Evolutionary conservation across 345 rosid species (phyloP).

Genomic region (Acer saccharum): DNA sequence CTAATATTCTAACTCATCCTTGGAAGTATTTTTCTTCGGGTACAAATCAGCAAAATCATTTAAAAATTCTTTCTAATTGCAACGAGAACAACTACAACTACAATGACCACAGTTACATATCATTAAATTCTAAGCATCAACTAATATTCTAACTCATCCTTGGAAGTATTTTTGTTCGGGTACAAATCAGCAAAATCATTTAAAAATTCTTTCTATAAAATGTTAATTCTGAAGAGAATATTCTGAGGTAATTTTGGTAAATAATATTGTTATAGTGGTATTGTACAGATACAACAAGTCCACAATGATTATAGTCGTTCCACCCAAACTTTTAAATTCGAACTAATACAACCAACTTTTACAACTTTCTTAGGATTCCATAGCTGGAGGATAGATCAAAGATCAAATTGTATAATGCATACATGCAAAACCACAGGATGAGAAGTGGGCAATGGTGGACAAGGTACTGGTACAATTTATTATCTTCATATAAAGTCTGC

Average conservation of each 20-base stretch:
- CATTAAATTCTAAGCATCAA: not conserved
- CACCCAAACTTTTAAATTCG: slow-evolving; percentile 8
- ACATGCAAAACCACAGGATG: not conserved
- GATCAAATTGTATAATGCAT: not conserved
- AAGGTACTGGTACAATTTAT: not conserved
- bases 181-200: not conserved
- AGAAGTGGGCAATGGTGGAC: not conserved
- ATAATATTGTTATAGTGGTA: not conserved
- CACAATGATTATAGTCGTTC: slow-evolving; percentile 4
- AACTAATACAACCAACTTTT: not conserved
- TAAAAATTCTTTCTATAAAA: not conserved
- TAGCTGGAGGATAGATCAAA: not conserved
- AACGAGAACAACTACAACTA: not conserved
- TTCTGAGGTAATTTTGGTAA: not conserved
- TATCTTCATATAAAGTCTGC: not conserved
- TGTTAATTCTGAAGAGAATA: not conserved
- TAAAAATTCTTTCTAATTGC: too few relatives aligned
- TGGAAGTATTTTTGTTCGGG: not conserved
- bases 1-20: not conserved
- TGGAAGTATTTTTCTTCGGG: not conserved
- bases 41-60: not conserved
- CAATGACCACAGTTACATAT: not conserved
- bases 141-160: not conserved
- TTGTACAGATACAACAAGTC: not conserved
- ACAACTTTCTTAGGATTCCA: not conserved